phyloP scores from a whole-genome alignment of 257 asterid species.

The Marsdenia floribunda region DNA sequence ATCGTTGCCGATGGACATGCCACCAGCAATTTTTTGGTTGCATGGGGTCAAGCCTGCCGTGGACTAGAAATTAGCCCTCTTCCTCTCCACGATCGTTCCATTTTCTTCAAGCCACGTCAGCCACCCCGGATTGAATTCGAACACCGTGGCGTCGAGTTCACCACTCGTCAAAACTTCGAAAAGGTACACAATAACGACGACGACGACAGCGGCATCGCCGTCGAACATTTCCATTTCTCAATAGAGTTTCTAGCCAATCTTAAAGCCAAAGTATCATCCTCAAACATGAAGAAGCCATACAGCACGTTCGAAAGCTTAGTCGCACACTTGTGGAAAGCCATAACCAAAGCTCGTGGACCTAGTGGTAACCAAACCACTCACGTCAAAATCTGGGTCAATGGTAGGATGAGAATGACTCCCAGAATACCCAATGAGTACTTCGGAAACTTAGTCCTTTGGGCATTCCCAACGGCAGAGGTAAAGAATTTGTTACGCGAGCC shows the following conservation, averaged over 20 bases:
- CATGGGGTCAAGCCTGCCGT: constrained; percentile 80
- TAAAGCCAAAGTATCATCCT: constrained; percentile 53
- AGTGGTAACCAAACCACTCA: constrained; percentile 47
- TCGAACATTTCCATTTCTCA: constrained; percentile 54
- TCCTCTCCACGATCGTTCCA: constrained; percentile 52
- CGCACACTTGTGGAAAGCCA: constrained; percentile 76
- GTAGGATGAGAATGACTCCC: constrained; percentile 60
- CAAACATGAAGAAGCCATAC: constrained; percentile 32
- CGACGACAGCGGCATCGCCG: constrained; percentile 37
- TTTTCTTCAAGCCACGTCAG: constrained; percentile 56
- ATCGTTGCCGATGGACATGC: constrained; percentile 71
- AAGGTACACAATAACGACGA: constrained; percentile 25
- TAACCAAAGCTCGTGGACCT: constrained; percentile 66
- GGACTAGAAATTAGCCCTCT: constrained; percentile 36
- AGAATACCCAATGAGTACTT: constrained; percentile 58
- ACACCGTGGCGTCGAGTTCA: constrained; percentile 60
- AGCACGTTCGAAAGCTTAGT: constrained; percentile 77
- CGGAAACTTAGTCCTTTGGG: constrained; percentile 85
- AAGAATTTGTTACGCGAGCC: constrained; percentile 41
- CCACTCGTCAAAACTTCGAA: constrained; percentile 24
- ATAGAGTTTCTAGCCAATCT: constrained; percentile 50
- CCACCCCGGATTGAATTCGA: constrained; percentile 56
- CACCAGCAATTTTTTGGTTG: constrained; percentile 62
- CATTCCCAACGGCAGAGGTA: constrained; percentile 49
- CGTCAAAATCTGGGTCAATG: constrained; percentile 62